A percentile compares a stretch with the other conserved stretches of the same genome.
These are phyloP conservation scores for Saccharomycopsis crataegensis DNA, from an alignment of 1,139 yeast genomes.

Conservation along the genomic window DNA sequence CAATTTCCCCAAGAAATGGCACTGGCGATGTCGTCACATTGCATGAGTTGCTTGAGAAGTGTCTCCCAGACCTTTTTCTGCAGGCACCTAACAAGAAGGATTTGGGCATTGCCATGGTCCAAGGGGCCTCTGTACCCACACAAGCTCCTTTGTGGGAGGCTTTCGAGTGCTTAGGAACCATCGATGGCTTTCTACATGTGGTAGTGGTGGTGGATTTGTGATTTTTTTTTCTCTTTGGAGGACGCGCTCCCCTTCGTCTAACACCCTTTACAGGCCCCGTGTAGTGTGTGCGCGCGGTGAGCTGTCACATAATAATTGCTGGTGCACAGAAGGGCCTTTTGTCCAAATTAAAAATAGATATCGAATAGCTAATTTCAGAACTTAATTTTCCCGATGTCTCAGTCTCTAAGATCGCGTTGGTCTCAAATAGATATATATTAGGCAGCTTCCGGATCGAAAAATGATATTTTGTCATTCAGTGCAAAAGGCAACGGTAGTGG, in stretches of 20 bases:
- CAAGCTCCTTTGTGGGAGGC: conserved; percentile 43
- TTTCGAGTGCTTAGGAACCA: conserved; percentile 46
- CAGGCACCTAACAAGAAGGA: conserved; percentile 24
- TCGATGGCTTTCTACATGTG: conserved; percentile 76
- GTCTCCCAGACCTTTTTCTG: conserved; percentile 35
- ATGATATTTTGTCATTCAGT: too few relatives aligned
- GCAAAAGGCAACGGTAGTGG: too few relatives aligned
- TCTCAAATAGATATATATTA: too few relatives aligned
- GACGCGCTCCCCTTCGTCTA: too few relatives aligned
- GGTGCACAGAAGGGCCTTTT: too few relatives aligned
- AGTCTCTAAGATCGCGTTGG: too few relatives aligned
- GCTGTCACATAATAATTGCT: too few relatives aligned
- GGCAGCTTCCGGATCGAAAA: too few relatives aligned
- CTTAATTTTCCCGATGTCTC: not conserved
- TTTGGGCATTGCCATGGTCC: conserved; percentile 43
- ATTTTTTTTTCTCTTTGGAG: too few relatives aligned
- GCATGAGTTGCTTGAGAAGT: conserved; percentile 34
- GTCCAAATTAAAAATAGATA: not conserved
- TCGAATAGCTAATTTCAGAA: not conserved
- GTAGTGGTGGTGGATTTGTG: conserved; percentile 26
- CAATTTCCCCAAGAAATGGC: conserved; percentile 30
- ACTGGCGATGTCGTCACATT: conserved; percentile 27
- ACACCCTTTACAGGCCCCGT: too few relatives aligned
- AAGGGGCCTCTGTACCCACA: conserved; percentile 54
- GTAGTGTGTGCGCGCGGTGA: too few relatives aligned